A percentile compares a stretch with the other conserved stretches of the same genome.
These are phyloP conservation scores for Botrytis porri DNA, from an alignment of 2,329 filamentous ascomycete species.

Conservation along the genomic window DNA sequence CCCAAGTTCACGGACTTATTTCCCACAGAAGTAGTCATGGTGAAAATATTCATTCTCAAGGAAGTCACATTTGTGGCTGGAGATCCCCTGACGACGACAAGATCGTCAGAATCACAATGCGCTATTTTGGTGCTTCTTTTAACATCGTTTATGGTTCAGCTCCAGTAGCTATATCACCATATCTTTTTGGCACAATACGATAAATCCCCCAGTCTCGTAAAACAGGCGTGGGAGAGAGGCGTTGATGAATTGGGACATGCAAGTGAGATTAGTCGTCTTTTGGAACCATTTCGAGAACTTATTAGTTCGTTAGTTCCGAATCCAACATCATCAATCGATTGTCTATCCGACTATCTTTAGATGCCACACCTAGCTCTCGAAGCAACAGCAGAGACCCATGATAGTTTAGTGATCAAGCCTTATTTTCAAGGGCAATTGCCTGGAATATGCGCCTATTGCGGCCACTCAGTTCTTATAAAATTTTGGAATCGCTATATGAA, in stretches of 20 bases:
- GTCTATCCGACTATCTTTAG: not conserved
- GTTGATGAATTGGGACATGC: too few species aligned
- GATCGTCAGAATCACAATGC: not conserved
- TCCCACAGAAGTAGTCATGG: not conserved
- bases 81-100: not conserved
- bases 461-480: too few species aligned
- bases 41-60: not conserved
- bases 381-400: too few species aligned
- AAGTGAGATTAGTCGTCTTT: not conserved
- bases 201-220: not conserved
- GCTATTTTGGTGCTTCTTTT: not conserved
- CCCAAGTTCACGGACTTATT: not conserved
- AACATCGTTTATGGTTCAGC: not conserved
- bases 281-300: not conserved
- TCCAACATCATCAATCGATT: not conserved
- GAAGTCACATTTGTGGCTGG: not conserved
- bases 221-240: too few species aligned
- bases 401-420: not conserved
- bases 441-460: not conserved
- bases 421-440: not conserved
- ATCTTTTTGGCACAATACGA: not conserved
- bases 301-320: not conserved
- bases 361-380: not conserved
- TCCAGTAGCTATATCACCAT: not conserved
- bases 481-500: too few species aligned